These are phyloP conservation scores for Omphalotus guepiniiformis DNA, from an alignment of 768 basidiomycete species.

Conservation along the genomic window DNA sequence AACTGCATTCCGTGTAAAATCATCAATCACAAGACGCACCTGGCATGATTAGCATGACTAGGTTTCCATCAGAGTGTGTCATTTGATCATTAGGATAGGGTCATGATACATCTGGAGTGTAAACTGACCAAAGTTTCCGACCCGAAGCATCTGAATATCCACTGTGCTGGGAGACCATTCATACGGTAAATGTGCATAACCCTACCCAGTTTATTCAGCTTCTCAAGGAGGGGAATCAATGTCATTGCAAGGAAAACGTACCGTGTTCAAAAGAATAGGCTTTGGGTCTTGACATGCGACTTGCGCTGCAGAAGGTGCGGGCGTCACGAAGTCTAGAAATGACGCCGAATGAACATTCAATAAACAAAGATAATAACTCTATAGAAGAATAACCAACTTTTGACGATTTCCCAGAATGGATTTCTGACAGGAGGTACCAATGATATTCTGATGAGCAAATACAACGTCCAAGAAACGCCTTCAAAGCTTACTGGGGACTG, in stretches of 20 bases:
- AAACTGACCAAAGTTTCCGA: constrained; percentile 60
- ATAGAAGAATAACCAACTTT: constrained; percentile 46
- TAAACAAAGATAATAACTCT: too few species aligned
- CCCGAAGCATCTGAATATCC: constrained; percentile 72
- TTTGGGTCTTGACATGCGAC: constrained; percentile 72
- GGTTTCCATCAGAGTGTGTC: constrained; percentile 1
- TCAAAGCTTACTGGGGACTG: constrained; percentile 43
- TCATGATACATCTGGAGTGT: neutral
- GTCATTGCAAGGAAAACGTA: constrained; percentile 24
- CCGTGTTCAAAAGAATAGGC: constrained; percentile 74
- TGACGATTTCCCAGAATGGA: constrained; percentile 79
- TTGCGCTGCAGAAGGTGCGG: constrained; percentile 57
- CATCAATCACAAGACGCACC: constrained; percentile 39
- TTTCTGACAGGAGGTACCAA: constrained; percentile 46
- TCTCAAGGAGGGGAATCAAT: constrained; percentile 9
- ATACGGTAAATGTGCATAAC: constrained; percentile 63
- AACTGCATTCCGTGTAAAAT: constrained; percentile 35
- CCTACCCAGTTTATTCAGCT: too few species aligned
- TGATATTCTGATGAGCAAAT: neutral
- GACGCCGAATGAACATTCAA: neutral
- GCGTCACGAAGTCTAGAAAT: constrained; percentile 54
- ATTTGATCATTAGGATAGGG: neutral
- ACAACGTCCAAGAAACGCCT: neutral
- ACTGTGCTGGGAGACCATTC: constrained; percentile 73
- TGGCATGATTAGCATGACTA: constrained; percentile 70